Conservation (phyloP, 2,329 filamentous ascomycete species). For the Sarocladium oryzae region DNA sequence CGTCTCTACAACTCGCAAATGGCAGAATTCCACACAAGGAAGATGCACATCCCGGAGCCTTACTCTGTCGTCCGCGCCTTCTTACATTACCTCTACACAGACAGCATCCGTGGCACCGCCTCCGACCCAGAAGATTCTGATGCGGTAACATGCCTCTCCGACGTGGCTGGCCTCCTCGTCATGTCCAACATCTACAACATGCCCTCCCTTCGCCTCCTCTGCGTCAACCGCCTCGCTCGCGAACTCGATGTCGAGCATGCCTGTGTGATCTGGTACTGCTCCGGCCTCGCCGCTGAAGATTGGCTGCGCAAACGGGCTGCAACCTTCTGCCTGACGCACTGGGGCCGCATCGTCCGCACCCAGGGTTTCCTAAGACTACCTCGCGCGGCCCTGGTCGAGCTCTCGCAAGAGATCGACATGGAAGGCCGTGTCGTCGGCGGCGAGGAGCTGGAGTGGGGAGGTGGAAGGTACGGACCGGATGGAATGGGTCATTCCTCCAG, state of each 20-base stretch:
- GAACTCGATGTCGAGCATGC: slow-evolving; percentile 94
- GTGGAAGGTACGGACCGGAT: slow-evolving; percentile 37
- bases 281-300: slow-evolving; percentile 81
- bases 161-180: slow-evolving; percentile 89
- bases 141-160: slow-evolving; percentile 70
- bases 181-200: slow-evolving; percentile 99
- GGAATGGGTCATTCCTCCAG: slow-evolving; percentile 30
- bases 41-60: slow-evolving; percentile 96
- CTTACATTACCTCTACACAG: slow-evolving; percentile 93
- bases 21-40: slow-evolving; percentile 94
- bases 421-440: slow-evolving; percentile 88
- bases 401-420: slow-evolving; percentile 88
- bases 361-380: slow-evolving; percentile 78
- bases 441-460: slow-evolving; percentile 63
- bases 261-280: slow-evolving; percentile 93
- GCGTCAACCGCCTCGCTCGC: slow-evolving; percentile 80
- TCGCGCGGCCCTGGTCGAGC: slow-evolving; percentile 73
- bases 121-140: slow-evolving; percentile 47
- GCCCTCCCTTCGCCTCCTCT: slow-evolving; percentile 82
- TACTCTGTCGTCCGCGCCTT: slow-evolving; percentile 93
- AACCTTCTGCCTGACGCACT: slow-evolving; percentile 83
- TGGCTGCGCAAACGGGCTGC: slow-evolving; percentile 89
- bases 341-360: slow-evolving; percentile 89
- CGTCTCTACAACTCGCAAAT: slow-evolving; percentile 90
- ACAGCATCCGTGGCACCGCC: slow-evolving; percentile 62